Conservation (phyloP, 148 eudicot species). For the Vaccinium macrocarpon region DNA sequence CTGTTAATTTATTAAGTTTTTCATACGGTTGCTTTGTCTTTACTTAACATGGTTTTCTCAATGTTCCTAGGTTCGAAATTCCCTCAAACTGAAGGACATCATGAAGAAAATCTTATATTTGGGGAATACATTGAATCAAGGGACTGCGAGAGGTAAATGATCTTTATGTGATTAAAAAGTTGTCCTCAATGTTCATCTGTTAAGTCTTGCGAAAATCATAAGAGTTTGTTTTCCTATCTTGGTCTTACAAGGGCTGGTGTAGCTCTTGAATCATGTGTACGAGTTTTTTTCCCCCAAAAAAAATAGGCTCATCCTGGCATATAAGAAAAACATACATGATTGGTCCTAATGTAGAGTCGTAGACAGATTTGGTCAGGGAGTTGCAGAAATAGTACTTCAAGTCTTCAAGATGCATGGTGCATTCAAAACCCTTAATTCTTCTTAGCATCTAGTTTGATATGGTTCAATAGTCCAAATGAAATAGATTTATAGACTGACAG, state of each 20-base stretch:
- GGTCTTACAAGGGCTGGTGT: background rate
- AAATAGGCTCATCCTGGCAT: too few species aligned
- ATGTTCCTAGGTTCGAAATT: constrained; percentile 62
- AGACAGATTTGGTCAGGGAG: background rate
- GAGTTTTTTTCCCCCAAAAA: background rate
- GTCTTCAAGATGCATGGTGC: background rate
- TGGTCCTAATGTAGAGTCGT: background rate
- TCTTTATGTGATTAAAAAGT: constrained; percentile 10
- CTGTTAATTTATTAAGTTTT: constrained; percentile 15
- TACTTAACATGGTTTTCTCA: constrained; percentile 9
- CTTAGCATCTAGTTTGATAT: background rate
- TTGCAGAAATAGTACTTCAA: background rate
- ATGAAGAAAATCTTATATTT: constrained; percentile 74
- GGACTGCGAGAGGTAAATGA: constrained; percentile 86
- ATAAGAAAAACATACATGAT: background rate
- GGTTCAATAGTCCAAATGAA: background rate
- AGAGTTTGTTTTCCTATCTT: background rate
- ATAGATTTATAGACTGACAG: background rate
- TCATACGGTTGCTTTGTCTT: constrained; percentile 16
- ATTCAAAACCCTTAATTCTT: background rate
- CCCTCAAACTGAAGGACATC: constrained; percentile 74
- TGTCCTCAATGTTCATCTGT: background rate
- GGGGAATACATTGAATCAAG: constrained; percentile 82
- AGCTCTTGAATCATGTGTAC: background rate
- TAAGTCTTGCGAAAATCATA: background rate